phyloP scores from a whole-genome alignment of 2,329 filamentous ascomycete genomes.

The Fusarium camptoceras region DNA sequence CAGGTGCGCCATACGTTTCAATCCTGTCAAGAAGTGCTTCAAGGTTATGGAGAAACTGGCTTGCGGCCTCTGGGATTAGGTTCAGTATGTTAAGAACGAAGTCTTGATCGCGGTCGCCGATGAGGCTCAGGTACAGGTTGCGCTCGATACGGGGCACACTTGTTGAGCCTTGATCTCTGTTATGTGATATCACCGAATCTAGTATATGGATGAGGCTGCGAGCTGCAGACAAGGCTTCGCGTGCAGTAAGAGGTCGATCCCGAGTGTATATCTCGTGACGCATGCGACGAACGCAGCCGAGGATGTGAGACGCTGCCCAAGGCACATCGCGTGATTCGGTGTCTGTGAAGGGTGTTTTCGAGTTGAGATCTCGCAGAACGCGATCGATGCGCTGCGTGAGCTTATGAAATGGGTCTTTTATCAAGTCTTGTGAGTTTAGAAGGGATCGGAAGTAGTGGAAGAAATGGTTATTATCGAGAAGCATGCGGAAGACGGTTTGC shows the following conservation, averaged over 20 bases:
- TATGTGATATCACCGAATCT: conserved; percentile 56
- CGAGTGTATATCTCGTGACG: conserved; percentile 55
- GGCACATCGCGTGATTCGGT: conserved; percentile 54
- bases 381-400: conserved; percentile 61
- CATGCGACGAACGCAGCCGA: conserved; percentile 58
- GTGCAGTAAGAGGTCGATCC: conserved; percentile 51
- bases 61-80: conserved; percentile 58
- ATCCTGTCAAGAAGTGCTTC: conserved; percentile 51
- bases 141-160: conserved; percentile 48
- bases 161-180: conserved; percentile 52
- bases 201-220: conserved; percentile 63
- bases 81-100: conserved; percentile 61
- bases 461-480: conserved; percentile 66
- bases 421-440: conserved; percentile 57
- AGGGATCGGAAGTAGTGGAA: conserved; percentile 64
- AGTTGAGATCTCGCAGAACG: conserved; percentile 59
- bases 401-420: conserved; percentile 61
- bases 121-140: conserved; percentile 62
- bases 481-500: conserved; percentile 64
- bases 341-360: conserved; percentile 7
- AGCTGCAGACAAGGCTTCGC: conserved; percentile 60
- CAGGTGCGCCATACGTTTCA: conserved; percentile 50
- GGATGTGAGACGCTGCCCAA: conserved; percentile 64
- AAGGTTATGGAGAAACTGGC: conserved; percentile 56
- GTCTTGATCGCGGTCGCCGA: conserved; percentile 57